A percentile compares a stretch with the other conserved stretches of the same genome.
Conservation (phyloP, 768 basidiomycete species). For the Hemileccinum impolitum region DNA sequence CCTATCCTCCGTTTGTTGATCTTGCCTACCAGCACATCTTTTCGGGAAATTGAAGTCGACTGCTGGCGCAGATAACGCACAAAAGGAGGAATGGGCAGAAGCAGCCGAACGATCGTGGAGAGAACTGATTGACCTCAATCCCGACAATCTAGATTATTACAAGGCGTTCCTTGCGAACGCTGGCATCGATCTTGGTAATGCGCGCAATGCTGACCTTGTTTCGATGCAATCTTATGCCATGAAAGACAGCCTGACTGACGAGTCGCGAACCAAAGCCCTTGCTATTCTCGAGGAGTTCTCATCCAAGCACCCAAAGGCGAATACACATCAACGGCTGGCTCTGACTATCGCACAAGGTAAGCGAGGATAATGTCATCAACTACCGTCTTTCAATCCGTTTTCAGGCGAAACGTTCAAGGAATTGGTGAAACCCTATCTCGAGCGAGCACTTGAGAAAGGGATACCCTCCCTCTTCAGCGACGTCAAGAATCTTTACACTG, state of each 20-base stretch:
- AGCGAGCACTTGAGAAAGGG: conserved; percentile 71
- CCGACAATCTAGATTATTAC: conserved; percentile 82
- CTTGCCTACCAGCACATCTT: conserved; percentile 58
- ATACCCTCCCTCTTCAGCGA: conserved; percentile 93
- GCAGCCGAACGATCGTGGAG: conserved; percentile 83
- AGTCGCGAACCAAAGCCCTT: conserved; percentile 51
- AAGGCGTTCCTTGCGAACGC: conserved; percentile 63
- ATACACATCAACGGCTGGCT: conserved; percentile 69
- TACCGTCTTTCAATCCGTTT: background rate
- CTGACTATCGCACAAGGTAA: conserved; percentile 60
- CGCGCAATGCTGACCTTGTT: conserved; percentile 2
- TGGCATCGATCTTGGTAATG: conserved; percentile 62
- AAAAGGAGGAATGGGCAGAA: conserved; percentile 39
- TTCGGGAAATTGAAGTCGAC: conserved; percentile 51
- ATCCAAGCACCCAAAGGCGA: conserved; percentile 60
- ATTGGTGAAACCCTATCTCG: conserved; percentile 64
- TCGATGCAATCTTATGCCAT: conserved; percentile 12
- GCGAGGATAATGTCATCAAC: background rate
- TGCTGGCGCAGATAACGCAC: conserved; percentile 6
- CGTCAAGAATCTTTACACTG: conserved; percentile 77
- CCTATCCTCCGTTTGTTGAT: conserved; percentile 2
- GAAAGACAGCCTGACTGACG: conserved; percentile 44
- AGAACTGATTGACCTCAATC: conserved; percentile 77
- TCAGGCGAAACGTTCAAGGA: conserved; percentile 65
- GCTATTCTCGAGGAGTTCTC: conserved; percentile 57